A percentile compares a stretch with the other conserved stretches of the same genome.
Evolutionary conservation across 75 land plant species (phyloP).

Genomic region (Pseudotsuga menziesii): DNA sequence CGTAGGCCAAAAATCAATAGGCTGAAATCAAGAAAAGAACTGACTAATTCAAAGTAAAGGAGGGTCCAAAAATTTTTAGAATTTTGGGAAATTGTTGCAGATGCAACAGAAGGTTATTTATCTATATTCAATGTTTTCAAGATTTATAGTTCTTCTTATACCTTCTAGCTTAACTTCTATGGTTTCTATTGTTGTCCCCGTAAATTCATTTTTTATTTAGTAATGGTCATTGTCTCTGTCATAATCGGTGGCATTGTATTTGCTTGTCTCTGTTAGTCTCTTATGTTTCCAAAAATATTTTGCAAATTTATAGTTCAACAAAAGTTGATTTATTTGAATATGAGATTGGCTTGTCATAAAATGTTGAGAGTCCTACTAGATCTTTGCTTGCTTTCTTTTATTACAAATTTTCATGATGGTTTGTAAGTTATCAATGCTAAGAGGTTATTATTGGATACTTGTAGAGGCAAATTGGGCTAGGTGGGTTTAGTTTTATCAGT

Average conservation of each 20-base stretch:
- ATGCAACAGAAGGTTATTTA: neutral
- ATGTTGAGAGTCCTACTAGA: neutral
- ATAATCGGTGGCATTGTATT: constrained; percentile 97
- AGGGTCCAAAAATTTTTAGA: too few species aligned
- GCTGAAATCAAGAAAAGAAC: too few species aligned
- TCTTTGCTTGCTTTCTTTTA: neutral
- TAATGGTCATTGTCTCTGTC: constrained; percentile 97
- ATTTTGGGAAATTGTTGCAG: too few species aligned
- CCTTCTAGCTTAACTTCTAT: constrained; percentile 5
- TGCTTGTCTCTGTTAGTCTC: constrained; percentile 87
- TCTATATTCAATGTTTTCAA: neutral
- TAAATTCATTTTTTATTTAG: constrained; percentile 96
- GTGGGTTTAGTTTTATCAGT: constrained; percentile 92
- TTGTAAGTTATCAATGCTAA: constrained; percentile 3
- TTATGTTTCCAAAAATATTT: neutral
- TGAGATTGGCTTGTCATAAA: neutral
- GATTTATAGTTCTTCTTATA: neutral
- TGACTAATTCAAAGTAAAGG: too few species aligned
- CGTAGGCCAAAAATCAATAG: too few species aligned
- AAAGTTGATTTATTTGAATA: neutral
- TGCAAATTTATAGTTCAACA: neutral
- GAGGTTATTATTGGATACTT: constrained; percentile 96
- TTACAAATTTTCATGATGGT: neutral
- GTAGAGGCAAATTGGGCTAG: constrained; percentile 99
- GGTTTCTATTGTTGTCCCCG: neutral